Conservation (phyloP, 177 flowering plant genomes). For the Vitis hybrid region DNA sequence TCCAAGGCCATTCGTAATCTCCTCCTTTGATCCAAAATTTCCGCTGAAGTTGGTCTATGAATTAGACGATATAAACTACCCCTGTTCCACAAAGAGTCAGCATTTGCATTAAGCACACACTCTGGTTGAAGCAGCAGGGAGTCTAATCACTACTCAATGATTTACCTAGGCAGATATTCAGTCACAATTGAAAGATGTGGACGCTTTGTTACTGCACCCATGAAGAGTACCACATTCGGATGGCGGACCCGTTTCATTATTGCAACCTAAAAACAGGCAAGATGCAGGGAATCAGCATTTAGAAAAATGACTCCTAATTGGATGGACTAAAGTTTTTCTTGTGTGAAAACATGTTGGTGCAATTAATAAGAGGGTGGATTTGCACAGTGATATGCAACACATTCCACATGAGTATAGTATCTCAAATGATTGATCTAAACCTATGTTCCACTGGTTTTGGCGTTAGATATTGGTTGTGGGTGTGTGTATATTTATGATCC, state of each 20-base stretch:
- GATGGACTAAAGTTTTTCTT: no score
- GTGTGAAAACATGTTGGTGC: no score
- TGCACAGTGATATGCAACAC: no score
- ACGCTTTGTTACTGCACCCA: constrained; percentile 97
- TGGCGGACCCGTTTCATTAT: constrained; percentile 97
- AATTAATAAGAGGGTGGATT: no score
- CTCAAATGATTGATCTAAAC: no score
- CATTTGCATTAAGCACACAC: background rate
- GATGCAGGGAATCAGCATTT: no score
- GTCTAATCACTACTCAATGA: background rate
- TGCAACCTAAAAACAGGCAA: constrained; percentile 57
- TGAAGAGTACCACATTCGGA: constrained; percentile 96
- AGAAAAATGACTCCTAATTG: no score
- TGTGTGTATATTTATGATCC: no score
- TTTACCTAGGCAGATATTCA: constrained; percentile 87
- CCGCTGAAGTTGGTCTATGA: constrained; percentile 77
- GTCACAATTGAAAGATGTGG: constrained; percentile 94
- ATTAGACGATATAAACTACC: constrained; percentile 90
- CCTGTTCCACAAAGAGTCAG: constrained; percentile 42
- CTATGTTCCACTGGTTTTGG: no score
- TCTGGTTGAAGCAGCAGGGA: no score
- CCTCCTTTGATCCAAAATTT: constrained; percentile 73
- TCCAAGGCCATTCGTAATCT: constrained; percentile 92
- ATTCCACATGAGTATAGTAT: no score
- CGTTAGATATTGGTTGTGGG: no score